phyloP scores from a whole-genome alignment of 2,329 filamentous ascomycete species.

The Alternaria tenuissima region DNA sequence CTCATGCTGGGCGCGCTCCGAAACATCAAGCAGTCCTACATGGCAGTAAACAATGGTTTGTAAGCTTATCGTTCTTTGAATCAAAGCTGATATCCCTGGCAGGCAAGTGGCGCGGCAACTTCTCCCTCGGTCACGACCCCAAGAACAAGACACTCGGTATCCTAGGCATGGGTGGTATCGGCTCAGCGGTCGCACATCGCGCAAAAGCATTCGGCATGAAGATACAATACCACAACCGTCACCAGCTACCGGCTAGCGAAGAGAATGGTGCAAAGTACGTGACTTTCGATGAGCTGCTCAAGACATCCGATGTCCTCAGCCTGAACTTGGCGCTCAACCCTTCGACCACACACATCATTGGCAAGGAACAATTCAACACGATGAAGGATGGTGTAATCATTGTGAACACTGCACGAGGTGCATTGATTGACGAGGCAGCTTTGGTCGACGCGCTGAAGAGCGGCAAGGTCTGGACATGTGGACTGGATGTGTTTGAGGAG shows the following conservation, averaged over 20 bases:
- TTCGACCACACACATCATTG: constrained; percentile 63
- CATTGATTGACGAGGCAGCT: constrained; percentile 65
- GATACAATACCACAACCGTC: constrained; percentile 67
- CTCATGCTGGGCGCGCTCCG: constrained; percentile 62
- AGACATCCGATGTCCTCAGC: constrained; percentile 63
- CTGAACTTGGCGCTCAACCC: constrained; percentile 62
- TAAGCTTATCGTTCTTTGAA: constrained; percentile 7
- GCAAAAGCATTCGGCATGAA: constrained; percentile 65
- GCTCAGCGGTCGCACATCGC: constrained; percentile 58
- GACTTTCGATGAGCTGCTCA: constrained; percentile 63
- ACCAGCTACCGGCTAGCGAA: constrained; percentile 47
- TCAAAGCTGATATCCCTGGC: constrained; percentile 13
- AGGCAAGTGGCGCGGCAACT: constrained; percentile 57
- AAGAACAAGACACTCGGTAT: constrained; percentile 64
- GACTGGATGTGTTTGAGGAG: constrained; percentile 66
- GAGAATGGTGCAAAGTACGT: constrained; percentile 62
- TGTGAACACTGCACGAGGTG: constrained; percentile 66
- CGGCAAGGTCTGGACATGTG: constrained; percentile 63
- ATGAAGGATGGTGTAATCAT: constrained; percentile 66
- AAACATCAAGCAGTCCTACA: constrained; percentile 57
- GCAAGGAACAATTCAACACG: constrained; percentile 58
- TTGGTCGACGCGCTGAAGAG: constrained; percentile 62
- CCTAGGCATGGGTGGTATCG: constrained; percentile 68
- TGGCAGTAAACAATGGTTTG: constrained; percentile 55
- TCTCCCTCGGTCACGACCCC: constrained; percentile 62